Evolutionary conservation across 1,139 yeast species (phyloP), one percentile per base, ranked within the genome.

Genomic region (Pichia sorboxylosa): DNA sequence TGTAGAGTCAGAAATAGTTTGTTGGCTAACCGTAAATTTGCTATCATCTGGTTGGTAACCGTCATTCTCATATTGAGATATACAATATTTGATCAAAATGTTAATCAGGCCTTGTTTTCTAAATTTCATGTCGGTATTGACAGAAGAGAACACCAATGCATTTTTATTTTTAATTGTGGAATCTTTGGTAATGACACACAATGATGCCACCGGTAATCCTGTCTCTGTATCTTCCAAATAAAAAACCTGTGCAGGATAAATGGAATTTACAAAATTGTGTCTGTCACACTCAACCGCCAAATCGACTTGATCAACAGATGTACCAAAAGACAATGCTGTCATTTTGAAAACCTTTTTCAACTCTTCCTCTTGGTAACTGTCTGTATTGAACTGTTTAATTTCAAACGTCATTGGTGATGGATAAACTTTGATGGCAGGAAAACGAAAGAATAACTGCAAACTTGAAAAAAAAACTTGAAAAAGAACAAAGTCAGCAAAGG

Each of bases 361-460:
- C 6, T 14, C n/a, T 4, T 7, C 6, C 3, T 18, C 15, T 21
- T 10, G 8, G 11, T 17, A 18, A 24, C 14, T 6, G 22, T 17
- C 13, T 4, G 14, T 20, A 20, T 20, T 20, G 11, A 20, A 20
- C 11, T 20, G 22, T 20, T 11, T 20, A 20, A 20, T 20, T 20
- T 20, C 22, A 20, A 20, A 20, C n/a, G n/a, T n/a, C 22, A 20
- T 20, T 20, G 22, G 22, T 20, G n/a, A n/a, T n/a, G n/a, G n/a
- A n/a, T n/a, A n/a, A n/a, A n/a, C n/a, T n/a, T n/a, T n/a, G n/a
- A n/a, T n/a, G n/a, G n/a, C n/a, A n/a, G n/a, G n/a, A n/a, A 30
- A 25, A 27, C 4, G 6, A 23, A 29, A 45, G 49, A 50, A 55
- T 55, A 49, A 38, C 33, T n/a, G n/a, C n/a, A n/a, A n/a, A n/a